A percentile compares a stretch with the other conserved stretches of the same genome.
These are phyloP conservation scores for Solanum gracilifrons DNA, from an alignment of 257 asterid species.

Conservation along the genomic window DNA sequence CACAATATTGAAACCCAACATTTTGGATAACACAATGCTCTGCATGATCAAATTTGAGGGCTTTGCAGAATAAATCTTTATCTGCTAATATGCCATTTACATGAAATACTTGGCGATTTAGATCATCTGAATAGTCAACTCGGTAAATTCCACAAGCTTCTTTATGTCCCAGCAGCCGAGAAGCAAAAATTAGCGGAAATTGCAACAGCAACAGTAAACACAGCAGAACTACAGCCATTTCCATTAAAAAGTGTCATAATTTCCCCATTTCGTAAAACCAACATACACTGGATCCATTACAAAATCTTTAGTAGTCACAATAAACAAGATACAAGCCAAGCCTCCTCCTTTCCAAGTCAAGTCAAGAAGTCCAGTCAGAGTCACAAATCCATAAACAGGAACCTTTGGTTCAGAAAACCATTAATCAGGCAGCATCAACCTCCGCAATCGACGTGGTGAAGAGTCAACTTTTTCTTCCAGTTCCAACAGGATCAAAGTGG, in stretches of 20 bases:
- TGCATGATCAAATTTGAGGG: constrained; percentile 26
- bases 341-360: constrained; percentile 2
- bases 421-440: not conserved
- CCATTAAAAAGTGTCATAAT: constrained; percentile 13
- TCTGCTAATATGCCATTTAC: constrained; percentile 54
- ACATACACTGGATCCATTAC: constrained; percentile 19
- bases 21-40: constrained; percentile 31
- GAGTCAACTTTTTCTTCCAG: not conserved
- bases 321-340: constrained; percentile 4
- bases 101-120: constrained; percentile 32
- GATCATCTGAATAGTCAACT: constrained; percentile 30
- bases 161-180: constrained; percentile 25
- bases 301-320: constrained; percentile 18
- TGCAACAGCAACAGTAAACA: constrained; percentile 32
- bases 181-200: constrained; percentile 30
- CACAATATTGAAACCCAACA: constrained; percentile 33
- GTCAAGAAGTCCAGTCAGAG: constrained; percentile 7
- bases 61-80: constrained; percentile 44
- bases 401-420: not conserved
- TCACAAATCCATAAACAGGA: not conserved
- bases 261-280: constrained; percentile 16
- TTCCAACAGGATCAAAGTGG: not conserved
- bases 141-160: constrained; percentile 42
- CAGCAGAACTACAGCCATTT: constrained; percentile 26
- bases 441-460: not conserved